Conservation (phyloP, 768 basidiomycete species). For the Strobilomyces echinocephalus region DNA sequence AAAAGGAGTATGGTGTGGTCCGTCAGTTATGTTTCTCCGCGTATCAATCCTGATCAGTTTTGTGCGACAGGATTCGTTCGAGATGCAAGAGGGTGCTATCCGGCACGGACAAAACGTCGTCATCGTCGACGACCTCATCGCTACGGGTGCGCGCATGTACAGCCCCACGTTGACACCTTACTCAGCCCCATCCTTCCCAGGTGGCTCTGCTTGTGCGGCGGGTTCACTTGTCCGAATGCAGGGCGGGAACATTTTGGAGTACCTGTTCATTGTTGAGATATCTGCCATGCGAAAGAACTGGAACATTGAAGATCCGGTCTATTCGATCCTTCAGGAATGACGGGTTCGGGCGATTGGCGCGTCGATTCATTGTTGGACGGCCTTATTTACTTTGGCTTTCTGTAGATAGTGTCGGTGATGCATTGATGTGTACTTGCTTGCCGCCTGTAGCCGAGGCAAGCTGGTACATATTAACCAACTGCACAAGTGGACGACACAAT, state of each 20-base stretch:
- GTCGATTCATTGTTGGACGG: constrained; percentile 13
- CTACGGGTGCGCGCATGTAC: constrained; percentile 63
- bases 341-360: neutral
- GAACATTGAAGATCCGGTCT: constrained; percentile 66
- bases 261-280: constrained; percentile 90
- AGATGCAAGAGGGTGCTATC: constrained; percentile 90
- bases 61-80: constrained; percentile 75
- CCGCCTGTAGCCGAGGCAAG: neutral
- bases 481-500: neutral
- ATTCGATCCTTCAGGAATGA: constrained; percentile 80
- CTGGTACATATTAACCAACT: neutral
- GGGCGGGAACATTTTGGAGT: constrained; percentile 84
- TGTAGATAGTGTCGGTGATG: constrained; percentile 1
- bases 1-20: constrained; percentile 92
- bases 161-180: neutral
- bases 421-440: neutral
- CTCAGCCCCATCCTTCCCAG: constrained; percentile 35
- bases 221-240: constrained; percentile 80
- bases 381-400: neutral
- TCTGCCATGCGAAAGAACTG: constrained; percentile 74
- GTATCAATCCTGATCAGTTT: constrained; percentile 1
- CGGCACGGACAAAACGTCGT: constrained; percentile 77
- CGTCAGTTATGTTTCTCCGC: constrained; percentile 22
- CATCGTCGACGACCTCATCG: constrained; percentile 92
- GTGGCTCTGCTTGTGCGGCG: constrained; percentile 91